Evolutionary conservation across 2,329 filamentous ascomycete species (phyloP).

Genomic region (Paecilomyces sp.): DNA sequence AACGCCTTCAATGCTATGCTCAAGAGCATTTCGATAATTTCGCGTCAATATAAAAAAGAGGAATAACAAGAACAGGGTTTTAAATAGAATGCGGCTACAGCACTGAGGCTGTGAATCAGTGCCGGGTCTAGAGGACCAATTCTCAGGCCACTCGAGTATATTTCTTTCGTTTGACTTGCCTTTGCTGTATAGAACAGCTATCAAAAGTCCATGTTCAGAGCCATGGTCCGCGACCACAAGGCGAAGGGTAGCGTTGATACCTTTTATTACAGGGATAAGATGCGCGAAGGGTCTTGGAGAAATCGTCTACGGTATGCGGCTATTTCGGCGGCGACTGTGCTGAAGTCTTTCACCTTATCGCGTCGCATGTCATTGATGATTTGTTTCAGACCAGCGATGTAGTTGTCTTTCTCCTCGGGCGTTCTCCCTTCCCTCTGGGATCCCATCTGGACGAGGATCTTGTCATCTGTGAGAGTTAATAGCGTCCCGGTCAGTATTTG

Average conservation of each 20-base stretch:
- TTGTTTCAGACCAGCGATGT: conserved; percentile 39
- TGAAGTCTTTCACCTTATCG: conserved; percentile 44
- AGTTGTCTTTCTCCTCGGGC: conserved; percentile 36
- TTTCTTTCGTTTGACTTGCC: not conserved
- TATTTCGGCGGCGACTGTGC: conserved; percentile 42
- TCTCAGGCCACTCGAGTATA: conserved; percentile 1
- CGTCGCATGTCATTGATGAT: conserved; percentile 44
- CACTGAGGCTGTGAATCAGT: conserved; percentile 1
- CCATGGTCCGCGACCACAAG: not conserved
- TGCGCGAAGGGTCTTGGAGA: conserved; percentile 38
- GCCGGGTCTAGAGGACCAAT: conserved; percentile 12
- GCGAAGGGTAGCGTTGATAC: conserved; percentile 3
- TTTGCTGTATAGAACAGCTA: not conserved
- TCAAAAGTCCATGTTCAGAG: not conserved
- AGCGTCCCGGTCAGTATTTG: conserved; percentile 33
- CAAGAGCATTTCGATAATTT: conserved; percentile 4
- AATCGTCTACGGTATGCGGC: conserved; percentile 45
- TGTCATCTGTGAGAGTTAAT: conserved; percentile 42
- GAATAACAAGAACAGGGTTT: not conserved
- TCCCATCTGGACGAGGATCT: conserved; percentile 44
- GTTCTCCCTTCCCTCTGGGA: conserved; percentile 40
- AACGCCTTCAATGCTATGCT: conserved; percentile 2
- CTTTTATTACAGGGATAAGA: conserved; percentile 37
- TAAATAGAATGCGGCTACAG: not conserved
- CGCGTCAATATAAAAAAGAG: not conserved